Evolutionary conservation across 164 flowering plant genomes (phyloP).

Genomic region (Umbellularia californica): DNA sequence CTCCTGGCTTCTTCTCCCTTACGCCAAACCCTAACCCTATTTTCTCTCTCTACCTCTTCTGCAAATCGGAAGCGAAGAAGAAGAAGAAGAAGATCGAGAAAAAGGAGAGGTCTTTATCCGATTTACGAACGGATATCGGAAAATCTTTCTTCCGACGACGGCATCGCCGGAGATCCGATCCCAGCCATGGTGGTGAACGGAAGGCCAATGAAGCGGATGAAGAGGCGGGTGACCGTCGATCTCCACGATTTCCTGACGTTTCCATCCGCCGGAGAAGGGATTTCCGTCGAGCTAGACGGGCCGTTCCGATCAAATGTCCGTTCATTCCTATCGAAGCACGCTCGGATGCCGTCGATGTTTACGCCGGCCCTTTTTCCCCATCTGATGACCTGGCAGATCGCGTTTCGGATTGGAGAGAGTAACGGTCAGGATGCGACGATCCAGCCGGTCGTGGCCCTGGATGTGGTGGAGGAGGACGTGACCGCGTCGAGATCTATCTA

Average conservation of each 20-base stretch:
- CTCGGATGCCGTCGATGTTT: slow-evolving; percentile 32
- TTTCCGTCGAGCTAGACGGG: slow-evolving; percentile 17
- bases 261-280: slow-evolving; percentile 26
- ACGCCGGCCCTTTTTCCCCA: slow-evolving; percentile 23
- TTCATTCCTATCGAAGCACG: slow-evolving; percentile 41
- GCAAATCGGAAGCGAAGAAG: background rate
- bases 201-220: slow-evolving; percentile 59
- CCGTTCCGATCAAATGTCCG: slow-evolving; percentile 51
- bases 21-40: slow-evolving; percentile 1
- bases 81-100: background rate
- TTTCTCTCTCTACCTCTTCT: background rate
- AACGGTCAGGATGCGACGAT: slow-evolving; percentile 21
- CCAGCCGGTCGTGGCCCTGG: slow-evolving; percentile 43
- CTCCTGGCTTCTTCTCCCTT: background rate
- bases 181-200: slow-evolving; percentile 57
- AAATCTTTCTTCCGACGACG: background rate
- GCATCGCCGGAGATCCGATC: background rate
- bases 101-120: background rate
- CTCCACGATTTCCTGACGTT: slow-evolving; percentile 59
- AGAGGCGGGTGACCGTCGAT: slow-evolving; percentile 67
- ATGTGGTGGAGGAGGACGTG: slow-evolving; percentile 82
- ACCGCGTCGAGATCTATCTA: slow-evolving; percentile 71
- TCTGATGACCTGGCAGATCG: slow-evolving; percentile 48
- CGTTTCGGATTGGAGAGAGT: slow-evolving; percentile 35
- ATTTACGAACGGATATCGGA: background rate